These are phyloP conservation scores for Durio zibethinus DNA, from an alignment of 345 rosid species.

Conservation along the genomic window DNA sequence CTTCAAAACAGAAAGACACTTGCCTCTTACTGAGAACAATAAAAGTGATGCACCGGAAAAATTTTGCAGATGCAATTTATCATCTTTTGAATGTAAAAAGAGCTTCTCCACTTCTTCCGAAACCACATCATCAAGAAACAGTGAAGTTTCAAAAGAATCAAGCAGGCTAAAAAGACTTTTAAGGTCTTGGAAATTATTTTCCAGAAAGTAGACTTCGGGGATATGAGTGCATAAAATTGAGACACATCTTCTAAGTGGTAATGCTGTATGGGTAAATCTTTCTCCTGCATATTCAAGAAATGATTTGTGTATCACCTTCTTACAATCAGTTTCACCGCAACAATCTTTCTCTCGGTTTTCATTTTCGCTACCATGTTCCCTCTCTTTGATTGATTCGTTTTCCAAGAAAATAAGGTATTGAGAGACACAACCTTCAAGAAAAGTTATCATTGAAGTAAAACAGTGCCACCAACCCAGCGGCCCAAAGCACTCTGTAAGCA, in stretches of 20 bases:
- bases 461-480: constrained; percentile 26
- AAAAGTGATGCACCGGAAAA: neutral
- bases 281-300: constrained; percentile 28
- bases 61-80: neutral
- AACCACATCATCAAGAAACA: constrained; percentile 14
- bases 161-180: constrained; percentile 24
- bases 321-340: neutral
- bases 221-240: constrained; percentile 27
- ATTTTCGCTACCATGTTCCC: neutral
- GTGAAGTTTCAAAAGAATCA: constrained; percentile 11
- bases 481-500: constrained; percentile 28
- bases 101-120: constrained; percentile 25
- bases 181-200: constrained; percentile 15
- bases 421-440: constrained; percentile 24
- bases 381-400: constrained; percentile 11
- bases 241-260: constrained; percentile 22
- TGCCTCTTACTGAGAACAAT: constrained; percentile 13
- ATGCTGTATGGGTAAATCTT: neutral
- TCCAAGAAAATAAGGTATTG: constrained; percentile 25
- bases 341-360: neutral
- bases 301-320: constrained; percentile 8
- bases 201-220: constrained; percentile 21
- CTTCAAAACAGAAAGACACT: constrained; percentile 30
- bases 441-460: constrained; percentile 21
- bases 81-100: constrained; percentile 10